Base-by-base conservation (phyloP, 192 early-diverging fungal genomes). In the Linnemannia elongata region DNA sequence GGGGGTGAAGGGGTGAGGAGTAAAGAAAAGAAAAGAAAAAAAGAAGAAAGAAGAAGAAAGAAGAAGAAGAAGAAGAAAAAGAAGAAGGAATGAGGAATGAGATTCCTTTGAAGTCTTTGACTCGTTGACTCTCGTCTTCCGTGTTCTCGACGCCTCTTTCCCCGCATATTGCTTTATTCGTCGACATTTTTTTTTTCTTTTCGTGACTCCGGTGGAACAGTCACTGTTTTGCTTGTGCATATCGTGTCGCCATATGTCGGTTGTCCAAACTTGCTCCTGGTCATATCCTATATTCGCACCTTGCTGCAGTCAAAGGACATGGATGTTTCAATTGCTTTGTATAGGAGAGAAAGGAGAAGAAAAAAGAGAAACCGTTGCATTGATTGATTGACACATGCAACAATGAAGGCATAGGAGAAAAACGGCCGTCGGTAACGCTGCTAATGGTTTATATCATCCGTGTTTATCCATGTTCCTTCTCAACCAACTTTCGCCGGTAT, bases 131-230 rank as follows among this genome's bases (percentile, higher is more conserved):
- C 44, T 15, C 13, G 12, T 45, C 44, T 52, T 52, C 49, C 33
- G 47, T 72, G 38, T 72, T 44, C 27, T 35, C 41, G n/a, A n/a
- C 63, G 39, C 66, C 47, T 69, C 30, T 6, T 72, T 79, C 77
- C 77, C 77, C 77, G 77, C 77, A 72, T 75, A 55, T 36, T 75
- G 15, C 42, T 35, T 55, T 41, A 55, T 72, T 30, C 47, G 60
- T 74, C 60, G 55, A 49, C 57, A 18, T 75, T 55, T 55, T 35
- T 55, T 55, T 55, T 72, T 72, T 13, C 44, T 74, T 74, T 80
- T 78, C 69, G 38, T 36, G 75, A 66, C 36, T 66, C 75, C 68
- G 66, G 49, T 68, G 33, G 60, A 49, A 44, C 80, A 76, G 80
- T 82, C 80, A 82, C 80, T 82, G 52, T 73, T 73, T 73, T 79